phyloP scores from a whole-genome alignment of 2,329 filamentous ascomycete species.

The Orbilia blumenaviensis region DNA sequence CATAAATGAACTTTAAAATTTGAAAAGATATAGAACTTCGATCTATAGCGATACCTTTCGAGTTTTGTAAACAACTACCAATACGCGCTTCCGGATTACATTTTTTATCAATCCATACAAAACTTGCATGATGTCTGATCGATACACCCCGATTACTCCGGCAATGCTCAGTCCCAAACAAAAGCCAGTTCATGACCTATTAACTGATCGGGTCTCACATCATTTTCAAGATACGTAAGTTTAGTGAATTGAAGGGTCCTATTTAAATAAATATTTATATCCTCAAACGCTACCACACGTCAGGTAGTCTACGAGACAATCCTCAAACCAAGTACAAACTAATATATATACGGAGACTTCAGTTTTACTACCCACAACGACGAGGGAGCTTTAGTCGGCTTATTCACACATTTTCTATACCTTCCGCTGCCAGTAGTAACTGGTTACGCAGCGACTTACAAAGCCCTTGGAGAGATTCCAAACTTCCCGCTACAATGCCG shows the following conservation, averaged over 20 bases:
- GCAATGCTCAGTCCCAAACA: not conserved
- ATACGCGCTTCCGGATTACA: no score
- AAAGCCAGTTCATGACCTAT: not conserved
- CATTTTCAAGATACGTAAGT: not conserved
- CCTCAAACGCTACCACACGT: no score
- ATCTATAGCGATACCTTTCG: no score
- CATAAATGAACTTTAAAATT: no score
- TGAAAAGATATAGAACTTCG: no score
- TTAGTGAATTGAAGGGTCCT: not conserved
- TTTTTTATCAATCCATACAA: no score
- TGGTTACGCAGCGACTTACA: not conserved
- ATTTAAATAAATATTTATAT: no score
- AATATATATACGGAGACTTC: not conserved
- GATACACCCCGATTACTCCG: not conserved
- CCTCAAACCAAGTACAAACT: no score
- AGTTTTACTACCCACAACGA: not conserved
- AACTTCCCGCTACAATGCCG: constrained; percentile 19
- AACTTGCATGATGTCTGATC: not conserved
- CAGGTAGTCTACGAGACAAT: no score
- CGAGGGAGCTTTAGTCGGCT: not conserved
- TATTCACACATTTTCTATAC: constrained; percentile 22
- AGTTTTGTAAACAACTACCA: no score
- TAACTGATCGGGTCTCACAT: not conserved
- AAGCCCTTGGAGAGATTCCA: constrained; percentile 2
- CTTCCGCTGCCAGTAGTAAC: not conserved